Conservation (phyloP, 306 rosid genomes). For the Gastrolobium villosum region DNA sequence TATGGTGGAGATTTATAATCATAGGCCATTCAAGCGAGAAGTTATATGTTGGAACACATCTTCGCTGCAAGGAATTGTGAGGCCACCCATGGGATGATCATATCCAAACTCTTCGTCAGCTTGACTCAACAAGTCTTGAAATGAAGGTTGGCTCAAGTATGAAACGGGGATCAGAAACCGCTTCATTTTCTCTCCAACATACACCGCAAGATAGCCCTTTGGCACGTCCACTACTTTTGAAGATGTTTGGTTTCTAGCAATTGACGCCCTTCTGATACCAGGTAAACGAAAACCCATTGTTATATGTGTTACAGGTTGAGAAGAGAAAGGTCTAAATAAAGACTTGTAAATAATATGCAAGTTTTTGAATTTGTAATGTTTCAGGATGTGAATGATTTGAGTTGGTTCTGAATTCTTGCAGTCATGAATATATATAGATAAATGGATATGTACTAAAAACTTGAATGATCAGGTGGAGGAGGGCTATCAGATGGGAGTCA, state of each 20-base stretch:
- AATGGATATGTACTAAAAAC: slow-evolving; percentile 16
- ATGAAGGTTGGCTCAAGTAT: slow-evolving; percentile 52
- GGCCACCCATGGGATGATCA: slow-evolving; percentile 63
- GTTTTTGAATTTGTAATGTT: slow-evolving; percentile 3
- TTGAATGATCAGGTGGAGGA: not conserved
- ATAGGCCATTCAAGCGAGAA: slow-evolving; percentile 31
- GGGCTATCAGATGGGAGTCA: slow-evolving; percentile 2
- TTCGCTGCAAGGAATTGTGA: slow-evolving; percentile 60
- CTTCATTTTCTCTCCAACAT: slow-evolving; percentile 62
- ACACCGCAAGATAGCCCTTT: slow-evolving; percentile 59
- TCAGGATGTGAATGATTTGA: slow-evolving; percentile 20
- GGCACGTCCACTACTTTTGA: slow-evolving; percentile 50
- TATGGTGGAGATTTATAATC: not conserved
- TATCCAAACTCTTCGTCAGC: slow-evolving; percentile 57
- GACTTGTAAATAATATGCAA: not conserved
- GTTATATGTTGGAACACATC: slow-evolving; percentile 36
- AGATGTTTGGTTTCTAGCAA: slow-evolving; percentile 29
- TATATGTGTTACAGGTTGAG: not conserved
- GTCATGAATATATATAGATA: slow-evolving; percentile 49
- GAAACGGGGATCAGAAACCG: slow-evolving; percentile 61
- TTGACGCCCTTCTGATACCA: slow-evolving; percentile 31
- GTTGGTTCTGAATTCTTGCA: slow-evolving; percentile 33
- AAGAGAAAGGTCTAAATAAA: not conserved
- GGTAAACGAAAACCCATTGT: slow-evolving; percentile 53
- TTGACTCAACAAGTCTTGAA: slow-evolving; percentile 51